These are phyloP conservation scores for Skeletonema tropicum DNA, from an alignment of 108 stramenopile genomes.

Conservation along the genomic window DNA sequence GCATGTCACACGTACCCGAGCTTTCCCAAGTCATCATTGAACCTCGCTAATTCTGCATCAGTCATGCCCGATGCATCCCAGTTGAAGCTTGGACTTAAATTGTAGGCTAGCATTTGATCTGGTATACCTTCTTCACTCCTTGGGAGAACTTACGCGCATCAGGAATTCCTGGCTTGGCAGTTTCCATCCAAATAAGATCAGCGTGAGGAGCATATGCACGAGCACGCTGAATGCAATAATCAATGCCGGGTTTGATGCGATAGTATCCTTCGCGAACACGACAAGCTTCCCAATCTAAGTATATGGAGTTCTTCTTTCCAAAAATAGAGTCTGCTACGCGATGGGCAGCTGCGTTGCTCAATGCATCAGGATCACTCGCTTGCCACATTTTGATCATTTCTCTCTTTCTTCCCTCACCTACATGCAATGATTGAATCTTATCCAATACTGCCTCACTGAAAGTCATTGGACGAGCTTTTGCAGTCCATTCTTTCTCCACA, in stretches of 20 bases:
- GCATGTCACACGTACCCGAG: conserved; percentile 91
- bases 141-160: conserved; percentile 83
- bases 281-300: conserved; percentile 94
- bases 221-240: conserved; percentile 92
- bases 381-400: conserved; percentile 78
- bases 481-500: conserved; percentile 65
- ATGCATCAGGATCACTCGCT: conserved; percentile 76
- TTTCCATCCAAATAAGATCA: conserved; percentile 98
- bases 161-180: conserved; percentile 75
- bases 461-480: conserved; percentile 76
- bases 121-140: conserved; percentile 71
- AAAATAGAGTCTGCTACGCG: conserved; percentile 82
- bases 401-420: conserved; percentile 48
- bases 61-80: conserved; percentile 95
- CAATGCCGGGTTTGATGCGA: conserved; percentile 86
- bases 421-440: conserved; percentile 59
- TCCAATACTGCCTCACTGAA: conserved; percentile 87
- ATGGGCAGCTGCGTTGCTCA: conserved; percentile 84
- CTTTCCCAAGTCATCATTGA: conserved; percentile 90
- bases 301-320: conserved; percentile 78
- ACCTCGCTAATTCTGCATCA: conserved; percentile 75
- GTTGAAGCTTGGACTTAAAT: conserved; percentile 94
- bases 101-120: conserved; percentile 95
- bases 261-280: conserved; percentile 96
- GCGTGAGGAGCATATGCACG: conserved; percentile 90